A percentile compares a stretch with the other conserved stretches of the same genome.
phyloP scores from a whole-genome alignment of 2,329 filamentous ascomycete species.

The Myriosclerotinia scirpicola region DNA sequence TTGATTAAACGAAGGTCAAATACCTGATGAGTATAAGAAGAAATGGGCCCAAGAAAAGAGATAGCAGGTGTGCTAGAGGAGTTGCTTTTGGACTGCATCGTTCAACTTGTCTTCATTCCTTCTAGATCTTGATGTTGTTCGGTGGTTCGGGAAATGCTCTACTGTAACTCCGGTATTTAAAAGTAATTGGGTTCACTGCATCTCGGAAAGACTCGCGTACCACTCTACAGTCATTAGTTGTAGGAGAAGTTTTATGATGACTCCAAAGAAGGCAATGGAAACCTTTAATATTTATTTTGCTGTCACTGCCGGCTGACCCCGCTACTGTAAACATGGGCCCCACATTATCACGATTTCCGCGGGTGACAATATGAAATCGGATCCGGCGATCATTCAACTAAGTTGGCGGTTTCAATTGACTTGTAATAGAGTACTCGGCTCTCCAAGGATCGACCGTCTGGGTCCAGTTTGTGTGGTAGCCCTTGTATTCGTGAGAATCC shows the following conservation, averaged over 20 bases:
- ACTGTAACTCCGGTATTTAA: background rate
- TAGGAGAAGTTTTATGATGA: background rate
- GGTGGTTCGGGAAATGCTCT: slow-evolving; percentile 11
- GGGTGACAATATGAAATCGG: background rate
- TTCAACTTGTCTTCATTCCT: slow-evolving; percentile 16
- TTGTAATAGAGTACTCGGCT: background rate
- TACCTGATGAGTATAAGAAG: slow-evolving; percentile 71
- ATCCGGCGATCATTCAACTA: background rate
- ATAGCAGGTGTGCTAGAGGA: slow-evolving; percentile 40
- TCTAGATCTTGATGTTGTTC: slow-evolving; percentile 9
- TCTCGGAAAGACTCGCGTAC: slow-evolving; percentile 21
- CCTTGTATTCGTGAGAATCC: background rate
- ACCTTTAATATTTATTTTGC: slow-evolving; percentile 21
- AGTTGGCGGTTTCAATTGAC: background rate
- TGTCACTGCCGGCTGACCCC: slow-evolving; percentile 8
- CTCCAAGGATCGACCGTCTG: too few relatives aligned
- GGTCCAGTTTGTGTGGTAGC: background rate
- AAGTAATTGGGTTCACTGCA: slow-evolving; percentile 17
- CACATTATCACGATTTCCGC: slow-evolving; percentile 10
- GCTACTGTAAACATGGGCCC: slow-evolving; percentile 19
- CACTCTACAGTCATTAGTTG: slow-evolving; percentile 17
- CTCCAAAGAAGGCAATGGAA: background rate
- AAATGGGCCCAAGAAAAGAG: slow-evolving; percentile 62
- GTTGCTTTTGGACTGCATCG: slow-evolving; percentile 20
- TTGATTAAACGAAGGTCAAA: slow-evolving; percentile 29